Base-by-base conservation (phyloP, 208 protist species). In the Acanthamoeba polyphaga region DNA sequence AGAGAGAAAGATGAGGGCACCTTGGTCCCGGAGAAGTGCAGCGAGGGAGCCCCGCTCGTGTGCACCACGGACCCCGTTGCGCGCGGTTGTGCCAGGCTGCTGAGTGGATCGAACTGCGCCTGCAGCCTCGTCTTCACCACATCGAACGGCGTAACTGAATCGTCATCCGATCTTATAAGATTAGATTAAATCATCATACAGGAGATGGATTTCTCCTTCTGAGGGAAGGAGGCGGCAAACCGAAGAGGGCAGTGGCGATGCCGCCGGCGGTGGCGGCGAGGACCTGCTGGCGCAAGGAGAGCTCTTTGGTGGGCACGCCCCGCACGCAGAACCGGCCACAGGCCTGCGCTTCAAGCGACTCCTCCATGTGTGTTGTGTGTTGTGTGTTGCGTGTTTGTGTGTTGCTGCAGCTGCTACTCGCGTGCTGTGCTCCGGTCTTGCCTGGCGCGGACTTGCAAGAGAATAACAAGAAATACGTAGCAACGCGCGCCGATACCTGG, bases 61-160 rank as follows among this genome's bases (percentile, higher is more conserved):
- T 12, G 46, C 53, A 46, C 49, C 38, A 38, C 38, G 38, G 34
- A 24, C 6, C 17, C 72, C 22, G 72, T 27, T 13, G 72, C 74
- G 58, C 7, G 34, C 15, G 74, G 32, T 10, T 64, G 76, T 49
- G 76, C 68, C 78, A 13, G 74, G n/a, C 19, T 7, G 72, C 22
- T 58, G 24, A 60, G 19, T 27, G 87, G 66, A 38, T 74, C 74
- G 32, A 38, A 64, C 22, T 95, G 89, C 9, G 94, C 92, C 51
- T 96, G 96, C 38, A 96, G 70, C 88, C 96, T 87, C 27, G 95
- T 96, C 62, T 96, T 96, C 5, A 96, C 95, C 3, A 96, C 95
- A 85, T 96, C 96, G 1, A 96, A 80, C 60, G 96, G 95, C 38
- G 95, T 96, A 1, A 95, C 84, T 32, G 74, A n/a, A 32, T 17